These are phyloP conservation scores for Aspergillus novofumigatus DNA, from an alignment of 2,329 filamentous ascomycete species.

Conservation along the genomic window DNA sequence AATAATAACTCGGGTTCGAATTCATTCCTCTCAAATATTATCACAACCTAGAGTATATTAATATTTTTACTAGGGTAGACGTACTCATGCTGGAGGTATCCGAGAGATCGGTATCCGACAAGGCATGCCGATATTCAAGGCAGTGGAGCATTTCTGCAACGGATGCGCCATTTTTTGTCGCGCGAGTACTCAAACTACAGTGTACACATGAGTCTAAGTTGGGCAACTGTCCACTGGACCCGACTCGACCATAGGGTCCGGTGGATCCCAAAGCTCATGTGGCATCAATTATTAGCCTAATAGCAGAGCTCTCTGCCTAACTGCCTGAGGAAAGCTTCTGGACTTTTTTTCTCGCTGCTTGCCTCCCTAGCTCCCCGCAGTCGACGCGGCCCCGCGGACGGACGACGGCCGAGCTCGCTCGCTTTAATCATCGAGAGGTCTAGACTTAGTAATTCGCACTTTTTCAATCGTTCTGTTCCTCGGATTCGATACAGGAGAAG, in stretches of 20 bases:
- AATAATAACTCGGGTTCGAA: neutral
- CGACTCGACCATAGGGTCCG: neutral
- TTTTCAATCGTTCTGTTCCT: neutral
- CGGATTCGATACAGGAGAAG: no score
- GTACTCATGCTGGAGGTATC: neutral
- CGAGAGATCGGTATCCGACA: slow-evolving; percentile 11
- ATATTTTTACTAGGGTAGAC: neutral
- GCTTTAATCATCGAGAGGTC: slow-evolving; percentile 7
- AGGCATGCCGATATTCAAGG: slow-evolving; percentile 8
- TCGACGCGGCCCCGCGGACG: slow-evolving; percentile 12
- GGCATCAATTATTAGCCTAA: slow-evolving; percentile 12
- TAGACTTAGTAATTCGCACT: neutral
- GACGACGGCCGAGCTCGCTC: slow-evolving; percentile 12
- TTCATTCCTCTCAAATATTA: neutral
- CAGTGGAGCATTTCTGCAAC: slow-evolving; percentile 8
- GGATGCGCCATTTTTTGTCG: neutral
- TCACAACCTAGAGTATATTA: neutral
- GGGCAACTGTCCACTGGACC: neutral
- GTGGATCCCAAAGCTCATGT: slow-evolving; percentile 10
- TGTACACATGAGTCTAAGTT: neutral
- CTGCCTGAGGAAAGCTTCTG: slow-evolving; percentile 22
- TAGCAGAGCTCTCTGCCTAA: slow-evolving; percentile 5
- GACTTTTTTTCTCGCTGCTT: slow-evolving; percentile 8
- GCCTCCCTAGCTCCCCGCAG: slow-evolving; percentile 13
- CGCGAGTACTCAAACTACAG: neutral